Percentiles rank a stretch among this genome's conserved stretches.
Evolutionary conservation across 495 filamentous ascomycete species (phyloP).

Genomic region (Penicillium fimorum): DNA sequence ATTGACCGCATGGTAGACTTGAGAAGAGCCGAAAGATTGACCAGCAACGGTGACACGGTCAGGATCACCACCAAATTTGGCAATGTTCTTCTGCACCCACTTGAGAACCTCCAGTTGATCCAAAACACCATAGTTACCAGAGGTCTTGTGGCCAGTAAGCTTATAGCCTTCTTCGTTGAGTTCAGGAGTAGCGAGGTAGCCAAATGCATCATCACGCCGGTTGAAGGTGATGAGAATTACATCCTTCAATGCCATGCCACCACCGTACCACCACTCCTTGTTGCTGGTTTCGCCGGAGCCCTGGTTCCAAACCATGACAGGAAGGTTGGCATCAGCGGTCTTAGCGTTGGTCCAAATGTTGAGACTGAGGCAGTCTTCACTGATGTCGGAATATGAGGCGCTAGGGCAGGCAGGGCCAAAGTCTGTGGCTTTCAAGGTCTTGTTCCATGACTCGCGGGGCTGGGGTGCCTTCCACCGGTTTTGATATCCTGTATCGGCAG

Average conservation of each 20-base stretch:
- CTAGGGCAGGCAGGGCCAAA: slow-evolving; percentile 29
- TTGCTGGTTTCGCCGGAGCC: slow-evolving; percentile 30
- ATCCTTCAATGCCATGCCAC: slow-evolving; percentile 32
- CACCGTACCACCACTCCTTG: slow-evolving; percentile 27
- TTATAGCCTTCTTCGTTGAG: slow-evolving; percentile 38
- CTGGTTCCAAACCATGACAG: slow-evolving; percentile 32
- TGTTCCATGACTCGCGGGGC: slow-evolving; percentile 27
- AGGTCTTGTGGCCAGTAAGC: slow-evolving; percentile 40
- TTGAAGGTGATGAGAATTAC: slow-evolving; percentile 70
- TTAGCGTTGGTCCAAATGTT: slow-evolving; percentile 33
- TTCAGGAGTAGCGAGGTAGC: slow-evolving; percentile 62
- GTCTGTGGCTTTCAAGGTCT: slow-evolving; percentile 22
- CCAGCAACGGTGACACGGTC: slow-evolving; percentile 45
- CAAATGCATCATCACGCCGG: slow-evolving; percentile 66
- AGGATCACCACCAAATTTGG: slow-evolving; percentile 61
- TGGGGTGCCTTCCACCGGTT: slow-evolving; percentile 33
- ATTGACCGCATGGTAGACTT: slow-evolving; percentile 39
- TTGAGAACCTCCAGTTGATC: slow-evolving; percentile 38
- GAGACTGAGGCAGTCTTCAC: slow-evolving; percentile 33
- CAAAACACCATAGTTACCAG: slow-evolving; percentile 37
- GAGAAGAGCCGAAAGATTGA: slow-evolving; percentile 41
- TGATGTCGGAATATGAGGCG: slow-evolving; percentile 12
- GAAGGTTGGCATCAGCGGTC: slow-evolving; percentile 26
- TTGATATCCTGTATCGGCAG: slow-evolving; percentile 29
- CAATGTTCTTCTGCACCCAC: slow-evolving; percentile 55